Base-by-base conservation (phyloP, 2,329 filamentous ascomycete genomes). In the Claviceps humidiphila region DNA sequence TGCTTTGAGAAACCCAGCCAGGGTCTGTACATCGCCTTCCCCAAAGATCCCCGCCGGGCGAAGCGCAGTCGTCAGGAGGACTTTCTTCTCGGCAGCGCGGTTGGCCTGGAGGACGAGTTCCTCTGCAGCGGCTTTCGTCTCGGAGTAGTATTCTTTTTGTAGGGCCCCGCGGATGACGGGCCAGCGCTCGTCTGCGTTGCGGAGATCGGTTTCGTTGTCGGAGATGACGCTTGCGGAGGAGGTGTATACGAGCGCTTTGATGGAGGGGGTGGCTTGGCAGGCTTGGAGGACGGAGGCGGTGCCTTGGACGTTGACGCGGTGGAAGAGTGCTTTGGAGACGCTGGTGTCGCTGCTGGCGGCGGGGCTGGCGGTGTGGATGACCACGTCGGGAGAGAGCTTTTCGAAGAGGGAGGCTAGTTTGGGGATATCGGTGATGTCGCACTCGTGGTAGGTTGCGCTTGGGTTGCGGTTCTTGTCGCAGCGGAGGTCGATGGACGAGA, bases 1-100 rank as follows among this genome's bases (percentile, higher is more conserved):
- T 60, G 87, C 81, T 56, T 82, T 78, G 61, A 95, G 74, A 56
- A 96, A 78, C 59, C 84, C 81, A 57, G 83, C 80, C 38, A 91
- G 80, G 14, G 84, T 69, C 64, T 89, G 85, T 51, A 81, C 80
- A 71, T 98, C 93, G 60, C 87, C 87, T 64, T 93, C 88, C 61
- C 91, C 91, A 63, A 95, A 88, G 66, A 97, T 94, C 58, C 88
- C 88, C 13, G 89, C 85, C 6, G 90, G 88, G 16, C 93, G 87
- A 57, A 97, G 78, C 34, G 89, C 76, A 62, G 80, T 80, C n/a
- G 89, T 95, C 9, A 87, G 74, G 67, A 95, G 81, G 44, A 72
- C 71, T 5, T 16, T 9, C 16, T 42, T 8, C 40, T 42, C 13
- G 60, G 68, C 74, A 49, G 71, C 58, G 55, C 82, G 80, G 74